A percentile compares a stretch with the other conserved stretches of the same genome.
Conservation (phyloP, 2,329 filamentous ascomycete species). For the Xylariaceae sp. region DNA sequence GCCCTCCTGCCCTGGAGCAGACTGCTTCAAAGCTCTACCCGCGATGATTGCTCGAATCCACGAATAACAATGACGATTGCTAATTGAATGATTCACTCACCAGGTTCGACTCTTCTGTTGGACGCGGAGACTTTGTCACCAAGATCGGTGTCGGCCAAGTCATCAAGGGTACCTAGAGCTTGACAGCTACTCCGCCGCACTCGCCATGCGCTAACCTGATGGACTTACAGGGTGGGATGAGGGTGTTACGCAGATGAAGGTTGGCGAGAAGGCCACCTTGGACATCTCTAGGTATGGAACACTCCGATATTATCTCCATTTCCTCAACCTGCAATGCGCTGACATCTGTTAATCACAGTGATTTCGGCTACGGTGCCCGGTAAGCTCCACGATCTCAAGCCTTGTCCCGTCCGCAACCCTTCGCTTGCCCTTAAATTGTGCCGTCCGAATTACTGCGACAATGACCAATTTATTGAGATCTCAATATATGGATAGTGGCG, state of each 20-base stretch:
- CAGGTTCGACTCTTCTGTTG: conserved; percentile 87
- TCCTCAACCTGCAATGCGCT: background rate
- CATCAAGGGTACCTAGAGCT: conserved; percentile 66
- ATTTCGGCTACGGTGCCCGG: conserved; percentile 29
- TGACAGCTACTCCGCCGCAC: too few relatives aligned
- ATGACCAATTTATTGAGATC: too few relatives aligned
- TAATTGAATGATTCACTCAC: background rate
- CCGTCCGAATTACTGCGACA: background rate
- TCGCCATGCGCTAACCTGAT: conserved; percentile 3
- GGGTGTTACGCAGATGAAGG: conserved; percentile 78
- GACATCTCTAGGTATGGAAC: conserved; percentile 71
- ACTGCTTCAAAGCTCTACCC: too few relatives aligned
- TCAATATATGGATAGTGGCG: background rate
- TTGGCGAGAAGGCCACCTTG: conserved; percentile 85
- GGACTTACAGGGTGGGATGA: conserved; percentile 72
- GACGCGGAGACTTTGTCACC: conserved; percentile 70
- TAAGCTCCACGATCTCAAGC: conserved; percentile 16
- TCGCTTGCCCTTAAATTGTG: background rate
- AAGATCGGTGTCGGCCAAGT: conserved; percentile 78
- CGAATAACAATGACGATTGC: too few relatives aligned
- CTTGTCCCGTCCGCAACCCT: too few relatives aligned
- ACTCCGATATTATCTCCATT: background rate
- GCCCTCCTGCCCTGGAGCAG: background rate
- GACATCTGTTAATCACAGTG: conserved; percentile 12
- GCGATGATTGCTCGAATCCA: too few relatives aligned